phyloP scores from a whole-genome alignment of 768 basidiomycete species.

The Leccinum subgranulosum region DNA sequence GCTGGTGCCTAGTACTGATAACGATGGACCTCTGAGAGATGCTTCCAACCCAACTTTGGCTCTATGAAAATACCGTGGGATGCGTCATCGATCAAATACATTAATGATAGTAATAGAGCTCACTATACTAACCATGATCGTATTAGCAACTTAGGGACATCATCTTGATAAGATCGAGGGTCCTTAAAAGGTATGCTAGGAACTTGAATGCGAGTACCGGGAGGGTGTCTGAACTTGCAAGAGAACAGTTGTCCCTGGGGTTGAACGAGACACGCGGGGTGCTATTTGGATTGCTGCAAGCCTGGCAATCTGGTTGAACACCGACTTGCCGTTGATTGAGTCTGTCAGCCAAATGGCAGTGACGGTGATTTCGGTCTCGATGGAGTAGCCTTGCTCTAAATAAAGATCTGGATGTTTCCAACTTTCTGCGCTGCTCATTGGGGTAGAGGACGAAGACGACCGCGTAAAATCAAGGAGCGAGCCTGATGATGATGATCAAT shows the following conservation, averaged over 20 bases:
- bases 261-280: background rate
- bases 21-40: background rate
- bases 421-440: background rate
- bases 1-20: background rate
- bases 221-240: background rate
- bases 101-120: background rate
- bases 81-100: background rate
- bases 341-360: background rate
- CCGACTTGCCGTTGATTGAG: background rate
- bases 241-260: background rate
- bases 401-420: background rate
- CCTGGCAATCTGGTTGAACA: conserved; percentile 1
- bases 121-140: background rate
- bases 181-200: background rate
- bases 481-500: background rate
- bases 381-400: background rate
- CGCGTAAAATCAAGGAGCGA: background rate
- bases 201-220: background rate
- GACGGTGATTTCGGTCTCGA: background rate
- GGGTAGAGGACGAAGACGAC: background rate
- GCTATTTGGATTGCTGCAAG: background rate
- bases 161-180: background rate
- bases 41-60: background rate
- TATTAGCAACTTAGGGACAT: background rate
- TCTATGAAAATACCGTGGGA: background rate